Percentiles rank a stretch among this genome's conserved stretches.
These are phyloP conservation scores for Triticum monococcum DNA, from an alignment of 176 grass and related monocot genomes.

Conservation along the genomic window DNA sequence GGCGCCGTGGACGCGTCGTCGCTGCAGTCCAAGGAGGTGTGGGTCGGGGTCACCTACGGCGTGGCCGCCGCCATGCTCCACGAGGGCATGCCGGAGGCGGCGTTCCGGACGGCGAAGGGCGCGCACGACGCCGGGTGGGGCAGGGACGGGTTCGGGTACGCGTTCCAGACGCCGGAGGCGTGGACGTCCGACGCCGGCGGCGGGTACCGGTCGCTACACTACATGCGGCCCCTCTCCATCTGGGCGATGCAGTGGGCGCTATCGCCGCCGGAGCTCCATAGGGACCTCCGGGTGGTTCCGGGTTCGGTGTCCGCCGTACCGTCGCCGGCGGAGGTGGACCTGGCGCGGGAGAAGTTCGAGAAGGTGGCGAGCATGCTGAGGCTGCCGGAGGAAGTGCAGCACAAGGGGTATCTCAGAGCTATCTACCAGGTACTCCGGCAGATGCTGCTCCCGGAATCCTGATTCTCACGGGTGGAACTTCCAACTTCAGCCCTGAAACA, in stretches of 20 bases:
- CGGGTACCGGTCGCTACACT: conserved; percentile 54
- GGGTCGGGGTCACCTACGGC: conserved; percentile 63
- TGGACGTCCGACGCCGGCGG: conserved; percentile 42
- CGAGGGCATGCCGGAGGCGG: conserved; percentile 62
- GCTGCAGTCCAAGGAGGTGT: conserved; percentile 60
- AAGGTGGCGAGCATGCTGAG: conserved; percentile 54
- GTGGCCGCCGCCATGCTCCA: conserved; percentile 64
- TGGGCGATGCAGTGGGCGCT: conserved; percentile 81
- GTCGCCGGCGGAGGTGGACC: conserved; percentile 3
- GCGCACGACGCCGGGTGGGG: conserved; percentile 57
- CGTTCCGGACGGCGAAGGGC: conserved; percentile 57
- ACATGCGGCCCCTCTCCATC: conserved; percentile 66
- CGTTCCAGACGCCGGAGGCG: conserved; percentile 67
- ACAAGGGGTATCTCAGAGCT: conserved; percentile 40
- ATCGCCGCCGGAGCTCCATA: conserved; percentile 39
- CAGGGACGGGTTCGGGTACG: conserved; percentile 60
- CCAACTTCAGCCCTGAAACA: no score
- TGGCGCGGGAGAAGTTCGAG: conserved; percentile 33
- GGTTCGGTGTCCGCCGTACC: neutral
- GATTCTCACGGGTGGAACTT: neutral
- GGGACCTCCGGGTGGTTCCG: neutral
- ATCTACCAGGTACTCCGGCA: conserved; percentile 50
- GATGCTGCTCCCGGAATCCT: conserved; percentile 7
- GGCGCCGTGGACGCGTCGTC: conserved; percentile 46
- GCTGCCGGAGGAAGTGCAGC: conserved; percentile 50